Evolutionary conservation across 202 grass and related monocot species (phyloP).

Genomic region (Panicum virgatum): DNA sequence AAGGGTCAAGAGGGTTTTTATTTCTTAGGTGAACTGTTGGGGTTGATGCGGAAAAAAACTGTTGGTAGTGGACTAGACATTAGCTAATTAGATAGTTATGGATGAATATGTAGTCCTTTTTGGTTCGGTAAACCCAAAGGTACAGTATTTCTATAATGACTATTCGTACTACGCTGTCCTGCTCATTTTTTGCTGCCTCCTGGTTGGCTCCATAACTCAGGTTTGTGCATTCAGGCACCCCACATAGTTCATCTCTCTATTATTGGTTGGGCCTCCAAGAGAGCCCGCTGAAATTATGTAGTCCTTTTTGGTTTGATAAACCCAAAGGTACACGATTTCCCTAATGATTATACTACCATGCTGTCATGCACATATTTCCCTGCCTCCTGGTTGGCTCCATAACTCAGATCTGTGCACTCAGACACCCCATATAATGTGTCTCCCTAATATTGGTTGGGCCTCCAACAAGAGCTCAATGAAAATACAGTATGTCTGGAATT

Average conservation of each 20-base stretch:
- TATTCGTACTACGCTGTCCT: not conserved
- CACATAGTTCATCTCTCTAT: not conserved
- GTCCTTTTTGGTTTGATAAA: slow-evolving; percentile 6
- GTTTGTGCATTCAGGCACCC: not conserved
- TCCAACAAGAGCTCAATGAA: not conserved
- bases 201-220: slow-evolving; percentile 3
- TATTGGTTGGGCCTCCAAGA: slow-evolving; percentile 15
- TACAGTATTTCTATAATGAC: not conserved
- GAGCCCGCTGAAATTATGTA: not conserved
- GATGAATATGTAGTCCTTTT: slow-evolving; percentile 1
- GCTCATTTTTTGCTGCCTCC: slow-evolving; percentile 1
- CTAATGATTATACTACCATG: not conserved
- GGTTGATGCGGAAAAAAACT: not conserved
- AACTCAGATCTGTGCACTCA: not conserved
- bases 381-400: slow-evolving; percentile 14
- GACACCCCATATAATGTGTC: not conserved
- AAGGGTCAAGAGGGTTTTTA: not conserved
- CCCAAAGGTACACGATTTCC: not conserved
- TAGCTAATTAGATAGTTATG: slow-evolving; percentile 3
- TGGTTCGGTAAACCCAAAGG: slow-evolving; percentile 12
- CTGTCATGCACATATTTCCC: slow-evolving; percentile 9
- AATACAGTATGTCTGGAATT: slow-evolving; percentile 7
- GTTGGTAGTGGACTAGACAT: not conserved
- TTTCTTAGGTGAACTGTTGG: not conserved
- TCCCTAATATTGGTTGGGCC: slow-evolving; percentile 6